Evolutionary conservation across 2,329 filamentous ascomycete genomes (phyloP).

Genomic region (Sporothrix curviconia): DNA sequence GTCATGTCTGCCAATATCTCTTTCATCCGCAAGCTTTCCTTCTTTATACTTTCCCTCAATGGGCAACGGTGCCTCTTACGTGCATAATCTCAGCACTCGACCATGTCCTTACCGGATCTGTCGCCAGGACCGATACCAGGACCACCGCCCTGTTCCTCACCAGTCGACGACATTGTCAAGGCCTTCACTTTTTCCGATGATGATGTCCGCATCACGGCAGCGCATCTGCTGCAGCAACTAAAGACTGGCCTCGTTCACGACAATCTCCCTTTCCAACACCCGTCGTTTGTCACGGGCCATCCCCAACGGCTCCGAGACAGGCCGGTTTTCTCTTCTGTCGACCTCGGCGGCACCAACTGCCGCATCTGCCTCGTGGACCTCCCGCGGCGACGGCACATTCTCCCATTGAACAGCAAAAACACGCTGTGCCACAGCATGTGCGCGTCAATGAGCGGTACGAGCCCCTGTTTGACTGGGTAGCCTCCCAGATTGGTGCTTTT

Average conservation of each 20-base stretch:
- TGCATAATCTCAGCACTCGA: neutral
- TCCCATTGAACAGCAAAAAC: slow-evolving; percentile 86
- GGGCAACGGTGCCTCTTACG: no score
- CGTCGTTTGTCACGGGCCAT: slow-evolving; percentile 88
- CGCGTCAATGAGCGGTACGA: slow-evolving; percentile 81
- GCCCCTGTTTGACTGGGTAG: slow-evolving; percentile 85
- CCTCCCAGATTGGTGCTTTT: slow-evolving; percentile 86
- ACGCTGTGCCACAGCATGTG: slow-evolving; percentile 78
- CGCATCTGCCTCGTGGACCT: slow-evolving; percentile 90
- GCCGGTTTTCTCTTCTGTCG: slow-evolving; percentile 89
- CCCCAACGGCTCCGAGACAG: slow-evolving; percentile 94
- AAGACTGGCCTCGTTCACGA: neutral
- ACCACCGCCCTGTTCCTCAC: neutral
- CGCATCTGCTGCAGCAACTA: neutral
- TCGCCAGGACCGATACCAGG: neutral
- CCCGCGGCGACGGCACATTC: slow-evolving; percentile 89
- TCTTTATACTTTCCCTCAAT: neutral
- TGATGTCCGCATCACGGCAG: neutral
- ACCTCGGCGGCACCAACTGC: slow-evolving; percentile 95
- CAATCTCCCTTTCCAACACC: slow-evolving; percentile 58
- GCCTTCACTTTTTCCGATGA: neutral
- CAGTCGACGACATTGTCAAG: neutral
- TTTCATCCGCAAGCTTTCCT: neutral
- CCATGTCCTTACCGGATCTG: neutral
- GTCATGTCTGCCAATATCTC: neutral